phyloP scores from a whole-genome alignment of 78 protist species.

The Cavenderia fasciculata region DNA sequence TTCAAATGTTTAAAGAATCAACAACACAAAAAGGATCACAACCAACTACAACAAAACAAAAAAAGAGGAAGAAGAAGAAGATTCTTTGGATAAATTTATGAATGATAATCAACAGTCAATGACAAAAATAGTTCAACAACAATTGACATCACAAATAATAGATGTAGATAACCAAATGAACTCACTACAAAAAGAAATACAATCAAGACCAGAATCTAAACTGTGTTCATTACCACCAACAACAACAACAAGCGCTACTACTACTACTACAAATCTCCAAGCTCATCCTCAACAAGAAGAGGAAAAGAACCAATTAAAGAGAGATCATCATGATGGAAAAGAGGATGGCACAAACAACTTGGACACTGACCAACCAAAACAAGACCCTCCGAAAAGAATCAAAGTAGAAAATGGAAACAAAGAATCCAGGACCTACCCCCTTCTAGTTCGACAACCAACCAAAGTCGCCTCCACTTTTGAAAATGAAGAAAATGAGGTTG shows the following conservation, averaged over 20 bases:
- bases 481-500: conserved; percentile 42
- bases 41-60: not conserved
- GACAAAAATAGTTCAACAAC: conserved; percentile 41
- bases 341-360: not conserved
- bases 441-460: no score
- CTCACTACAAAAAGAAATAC: not conserved
- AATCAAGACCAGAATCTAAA: not conserved
- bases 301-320: not conserved
- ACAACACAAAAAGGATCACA: not conserved
- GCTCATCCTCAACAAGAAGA: not conserved
- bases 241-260: not conserved
- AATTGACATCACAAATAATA: not conserved
- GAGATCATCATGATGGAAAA: not conserved
- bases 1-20: conserved; percentile 24
- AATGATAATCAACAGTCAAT: conserved; percentile 15
- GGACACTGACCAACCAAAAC: not conserved
- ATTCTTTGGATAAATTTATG: conserved; percentile 50
- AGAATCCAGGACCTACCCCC: no score
- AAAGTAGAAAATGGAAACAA: not conserved
- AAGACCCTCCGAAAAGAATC: not conserved
- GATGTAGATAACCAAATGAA: conserved; percentile 10
- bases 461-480: no score
- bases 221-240: not conserved
- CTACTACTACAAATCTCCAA: not conserved
- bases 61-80: not conserved